phyloP scores from a whole-genome alignment of 2,329 filamentous ascomycete genomes.

The Aspergillus versicolor region DNA sequence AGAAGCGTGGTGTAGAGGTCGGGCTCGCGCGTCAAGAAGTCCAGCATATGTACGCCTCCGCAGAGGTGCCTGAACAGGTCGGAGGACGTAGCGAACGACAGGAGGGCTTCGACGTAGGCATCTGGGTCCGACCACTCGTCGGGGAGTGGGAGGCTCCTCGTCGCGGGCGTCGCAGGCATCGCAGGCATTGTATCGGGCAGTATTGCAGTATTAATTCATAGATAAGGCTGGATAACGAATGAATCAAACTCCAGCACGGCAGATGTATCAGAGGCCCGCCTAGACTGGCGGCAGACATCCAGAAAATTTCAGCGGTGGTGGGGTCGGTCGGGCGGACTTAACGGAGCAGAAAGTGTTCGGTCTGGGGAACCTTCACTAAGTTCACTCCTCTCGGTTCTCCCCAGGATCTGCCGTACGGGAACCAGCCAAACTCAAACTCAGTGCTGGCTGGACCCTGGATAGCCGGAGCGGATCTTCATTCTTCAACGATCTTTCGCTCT shows the following conservation, averaged over 20 bases:
- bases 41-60: constrained; percentile 93
- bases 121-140: constrained; percentile 70
- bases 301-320: too few species aligned
- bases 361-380: too few species aligned
- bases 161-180: constrained; percentile 44
- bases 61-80: constrained; percentile 83
- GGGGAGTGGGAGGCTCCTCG: constrained; percentile 64
- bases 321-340: too few species aligned
- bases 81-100: constrained; percentile 72
- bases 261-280: neutral
- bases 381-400: too few species aligned
- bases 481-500: neutral
- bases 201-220: neutral
- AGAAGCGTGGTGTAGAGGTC: constrained; percentile 78
- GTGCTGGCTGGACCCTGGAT: neutral
- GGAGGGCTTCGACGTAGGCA: constrained; percentile 73
- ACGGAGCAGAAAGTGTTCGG: too few species aligned
- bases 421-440: neutral
- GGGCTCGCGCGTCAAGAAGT: constrained; percentile 86
- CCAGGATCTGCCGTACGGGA: too few species aligned
- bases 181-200: constrained; percentile 29
- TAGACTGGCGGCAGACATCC: neutral
- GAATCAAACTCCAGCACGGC: neutral
- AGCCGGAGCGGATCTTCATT: neutral
- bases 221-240: neutral